Conservation (phyloP, 495 filamentous ascomycete species). For the Tuber borchii region DNA sequence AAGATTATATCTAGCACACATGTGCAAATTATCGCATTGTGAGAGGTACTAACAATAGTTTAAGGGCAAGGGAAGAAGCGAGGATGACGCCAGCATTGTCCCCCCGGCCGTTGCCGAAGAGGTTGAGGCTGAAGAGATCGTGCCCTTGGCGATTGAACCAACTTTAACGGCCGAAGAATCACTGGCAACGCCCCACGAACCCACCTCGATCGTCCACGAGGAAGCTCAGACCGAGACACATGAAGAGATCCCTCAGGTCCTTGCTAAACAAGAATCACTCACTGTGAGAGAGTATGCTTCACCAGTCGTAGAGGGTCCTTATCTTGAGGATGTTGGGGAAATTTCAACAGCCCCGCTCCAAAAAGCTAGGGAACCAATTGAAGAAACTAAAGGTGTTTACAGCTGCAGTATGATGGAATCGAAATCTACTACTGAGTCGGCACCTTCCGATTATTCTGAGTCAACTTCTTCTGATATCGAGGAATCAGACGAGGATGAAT, state of each 20-base stretch:
- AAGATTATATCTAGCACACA: background rate
- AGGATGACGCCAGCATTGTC: background rate
- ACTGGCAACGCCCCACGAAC: conserved; percentile 7
- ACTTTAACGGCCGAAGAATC: conserved; percentile 14
- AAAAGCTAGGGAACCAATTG: conserved; percentile 9
- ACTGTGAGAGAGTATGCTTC: conserved; percentile 3
- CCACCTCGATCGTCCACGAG: conserved; percentile 14
- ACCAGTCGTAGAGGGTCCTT: conserved; percentile 13
- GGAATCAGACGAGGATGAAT: conserved; percentile 25
- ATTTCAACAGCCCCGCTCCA: conserved; percentile 14
- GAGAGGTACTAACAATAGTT: background rate
- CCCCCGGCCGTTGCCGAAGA: conserved; percentile 11
- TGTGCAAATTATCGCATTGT: background rate
- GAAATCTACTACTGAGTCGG: conserved; percentile 26
- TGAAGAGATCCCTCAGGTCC: conserved; percentile 16
- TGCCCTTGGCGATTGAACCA: background rate
- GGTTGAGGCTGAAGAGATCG: conserved; percentile 12
- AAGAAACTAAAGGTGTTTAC: conserved; percentile 26
- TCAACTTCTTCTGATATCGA: conserved; percentile 26
- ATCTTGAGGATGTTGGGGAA: conserved; percentile 17
- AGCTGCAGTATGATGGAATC: conserved; percentile 21
- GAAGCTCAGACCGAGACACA: conserved; percentile 21
- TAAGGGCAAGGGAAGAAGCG: background rate
- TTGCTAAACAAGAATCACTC: conserved; percentile 18
- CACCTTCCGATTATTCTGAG: conserved; percentile 9